phyloP scores from a whole-genome alignment of 306 rosid species.

The Vigna hirtella region DNA sequence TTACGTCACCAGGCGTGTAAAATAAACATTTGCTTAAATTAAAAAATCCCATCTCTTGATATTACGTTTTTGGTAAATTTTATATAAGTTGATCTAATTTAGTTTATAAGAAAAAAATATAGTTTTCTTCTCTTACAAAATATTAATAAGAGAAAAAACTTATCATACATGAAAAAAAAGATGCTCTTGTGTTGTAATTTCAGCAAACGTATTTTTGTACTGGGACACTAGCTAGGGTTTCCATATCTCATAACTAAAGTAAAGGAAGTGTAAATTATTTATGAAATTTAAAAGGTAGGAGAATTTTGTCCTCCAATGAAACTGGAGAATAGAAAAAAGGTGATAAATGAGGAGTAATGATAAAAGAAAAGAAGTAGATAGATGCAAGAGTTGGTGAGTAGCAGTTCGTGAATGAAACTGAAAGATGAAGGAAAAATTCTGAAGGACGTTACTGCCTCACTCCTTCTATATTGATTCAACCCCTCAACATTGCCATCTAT shows the following conservation, averaged over 20 bases:
- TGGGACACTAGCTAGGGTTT: not conserved
- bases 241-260: not conserved
- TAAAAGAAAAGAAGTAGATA: conserved; percentile 4
- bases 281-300: not conserved
- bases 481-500: conserved; percentile 47
- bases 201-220: not conserved
- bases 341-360: not conserved
- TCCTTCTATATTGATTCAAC: conserved; percentile 50
- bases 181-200: no score
- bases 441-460: conserved; percentile 50
- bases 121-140: no score
- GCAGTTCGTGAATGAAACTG: conserved; percentile 44
- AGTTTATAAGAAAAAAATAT: no score
- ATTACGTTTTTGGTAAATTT: not conserved
- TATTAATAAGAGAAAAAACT: no score
- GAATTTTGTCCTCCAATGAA: not conserved
- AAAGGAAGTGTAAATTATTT: no score
- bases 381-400: conserved; percentile 60
- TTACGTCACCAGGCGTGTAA: not conserved
- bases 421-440: conserved; percentile 54
- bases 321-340: not conserved
- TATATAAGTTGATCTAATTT: not conserved
- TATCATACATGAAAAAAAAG: no score
- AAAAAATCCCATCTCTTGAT: not conserved
- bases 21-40: not conserved